These are phyloP conservation scores for Phytophthora tubulina DNA, from an alignment of 352 stramenopile species.

Conservation along the genomic window DNA sequence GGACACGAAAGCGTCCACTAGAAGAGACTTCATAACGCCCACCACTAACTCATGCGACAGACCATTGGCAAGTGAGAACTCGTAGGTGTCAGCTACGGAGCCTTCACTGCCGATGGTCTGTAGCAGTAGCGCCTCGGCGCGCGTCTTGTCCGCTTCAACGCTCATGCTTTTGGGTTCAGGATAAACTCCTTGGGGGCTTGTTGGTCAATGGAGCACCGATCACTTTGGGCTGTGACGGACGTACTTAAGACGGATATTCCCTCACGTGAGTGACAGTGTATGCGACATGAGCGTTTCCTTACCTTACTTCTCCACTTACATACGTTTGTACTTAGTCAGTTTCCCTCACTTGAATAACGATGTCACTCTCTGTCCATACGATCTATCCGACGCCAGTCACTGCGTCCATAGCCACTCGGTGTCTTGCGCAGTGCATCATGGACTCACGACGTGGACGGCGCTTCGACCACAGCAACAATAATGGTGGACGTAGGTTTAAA, in stretches of 20 bases:
- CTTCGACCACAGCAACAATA: constrained; percentile 21
- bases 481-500: constrained; percentile 31
- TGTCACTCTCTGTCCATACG: constrained; percentile 10
- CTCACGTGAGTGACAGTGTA: constrained; percentile 8
- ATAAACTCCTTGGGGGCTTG: constrained; percentile 1
- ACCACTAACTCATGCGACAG: constrained; percentile 95
- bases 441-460: constrained; percentile 39
- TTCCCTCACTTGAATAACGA: constrained; percentile 17
- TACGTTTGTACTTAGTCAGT: not conserved
- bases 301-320: not conserved
- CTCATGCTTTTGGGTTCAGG: constrained; percentile 35
- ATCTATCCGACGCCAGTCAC: constrained; percentile 4
- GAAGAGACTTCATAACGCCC: constrained; percentile 96
- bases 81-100: constrained; percentile 83
- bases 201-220: constrained; percentile 36
- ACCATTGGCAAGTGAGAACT: constrained; percentile 74
- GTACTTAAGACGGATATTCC: not conserved
- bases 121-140: constrained; percentile 74
- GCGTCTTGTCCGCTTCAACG: constrained; percentile 77
- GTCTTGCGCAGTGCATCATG: constrained; percentile 19
- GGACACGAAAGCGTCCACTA: constrained; percentile 93
- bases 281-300: not conserved
- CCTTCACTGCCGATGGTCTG: constrained; percentile 56
- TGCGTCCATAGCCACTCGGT: constrained; percentile 8
- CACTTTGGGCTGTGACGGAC: not conserved